A percentile compares a stretch with the other conserved stretches of the same genome.
Evolutionary conservation across 306 rosid species (phyloP).

Genomic region (Senna siamea): DNA sequence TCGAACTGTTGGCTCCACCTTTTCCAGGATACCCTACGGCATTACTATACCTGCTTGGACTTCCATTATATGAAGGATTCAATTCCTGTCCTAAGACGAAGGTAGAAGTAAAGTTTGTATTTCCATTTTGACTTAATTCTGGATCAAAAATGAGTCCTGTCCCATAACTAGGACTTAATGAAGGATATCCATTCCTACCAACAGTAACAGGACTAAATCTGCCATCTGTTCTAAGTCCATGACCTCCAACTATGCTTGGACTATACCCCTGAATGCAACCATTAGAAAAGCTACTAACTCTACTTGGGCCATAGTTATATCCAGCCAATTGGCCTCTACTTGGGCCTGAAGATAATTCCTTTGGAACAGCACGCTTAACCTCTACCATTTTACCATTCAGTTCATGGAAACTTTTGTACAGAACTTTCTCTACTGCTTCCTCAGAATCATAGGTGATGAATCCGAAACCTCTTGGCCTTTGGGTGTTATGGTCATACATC

Average conservation of each 20-base stretch:
- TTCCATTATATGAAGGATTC: not conserved
- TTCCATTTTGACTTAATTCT: not conserved
- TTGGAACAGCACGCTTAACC: slow-evolving; percentile 38
- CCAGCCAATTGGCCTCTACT: slow-evolving; percentile 36
- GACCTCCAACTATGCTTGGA: slow-evolving; percentile 28
- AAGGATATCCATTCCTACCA: not conserved
- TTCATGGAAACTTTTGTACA: slow-evolving; percentile 31
- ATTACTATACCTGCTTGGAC: slow-evolving; percentile 3
- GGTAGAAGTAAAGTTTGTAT: not conserved
- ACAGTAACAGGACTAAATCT: not conserved
- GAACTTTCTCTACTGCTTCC: slow-evolving; percentile 41
- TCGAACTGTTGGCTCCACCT: not conserved
- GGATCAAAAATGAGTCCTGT: not conserved
- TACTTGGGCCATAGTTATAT: slow-evolving; percentile 16
- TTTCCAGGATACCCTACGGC: not conserved
- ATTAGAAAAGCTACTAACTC: slow-evolving; percentile 25
- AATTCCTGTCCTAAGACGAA: not conserved
- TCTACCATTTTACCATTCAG: not conserved
- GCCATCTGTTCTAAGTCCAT: slow-evolving; percentile 11
- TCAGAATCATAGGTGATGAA: slow-evolving; percentile 37
- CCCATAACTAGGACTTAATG: not conserved
- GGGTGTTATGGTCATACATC: slow-evolving; percentile 3
- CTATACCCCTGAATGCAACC: slow-evolving; percentile 35
- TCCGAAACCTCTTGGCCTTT: slow-evolving; percentile 3
- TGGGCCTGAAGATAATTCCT: slow-evolving; percentile 33